These are phyloP conservation scores for Melanogaster broomeanus DNA, from an alignment of 768 basidiomycete species.

Conservation along the genomic window DNA sequence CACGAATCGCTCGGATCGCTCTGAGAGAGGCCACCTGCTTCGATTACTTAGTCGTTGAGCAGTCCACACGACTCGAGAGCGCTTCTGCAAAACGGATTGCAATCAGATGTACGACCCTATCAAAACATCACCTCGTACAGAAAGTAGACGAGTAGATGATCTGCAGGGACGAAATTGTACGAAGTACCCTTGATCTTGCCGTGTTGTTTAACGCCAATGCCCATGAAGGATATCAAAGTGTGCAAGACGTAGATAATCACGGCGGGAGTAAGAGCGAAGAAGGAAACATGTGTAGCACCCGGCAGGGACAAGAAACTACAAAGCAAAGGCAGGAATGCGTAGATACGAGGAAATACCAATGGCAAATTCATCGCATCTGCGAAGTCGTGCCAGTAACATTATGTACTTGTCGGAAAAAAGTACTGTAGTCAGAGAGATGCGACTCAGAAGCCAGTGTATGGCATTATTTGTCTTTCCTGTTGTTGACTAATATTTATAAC, in stretches of 20 bases:
- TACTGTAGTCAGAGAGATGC: too few species aligned
- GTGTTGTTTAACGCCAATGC: conserved; percentile 70
- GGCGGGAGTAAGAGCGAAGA: conserved; percentile 33
- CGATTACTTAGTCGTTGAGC: too few species aligned
- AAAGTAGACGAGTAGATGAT: conserved; percentile 53
- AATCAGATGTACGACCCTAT: conserved; percentile 24
- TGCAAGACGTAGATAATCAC: conserved; percentile 67
- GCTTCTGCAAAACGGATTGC: neutral
- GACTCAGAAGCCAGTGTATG: too few species aligned
- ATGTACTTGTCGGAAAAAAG: too few species aligned
- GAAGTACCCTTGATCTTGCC: conserved; percentile 47
- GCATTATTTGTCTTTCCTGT: too few species aligned
- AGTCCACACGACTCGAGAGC: too few species aligned
- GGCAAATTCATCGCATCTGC: too few species aligned
- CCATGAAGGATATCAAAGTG: conserved; percentile 34
- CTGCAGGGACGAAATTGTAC: conserved; percentile 44
- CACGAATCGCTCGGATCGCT: too few species aligned
- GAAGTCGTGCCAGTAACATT: too few species aligned
- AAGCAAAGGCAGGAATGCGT: neutral
- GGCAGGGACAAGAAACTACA: neutral
- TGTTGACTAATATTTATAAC: conserved; percentile 23
- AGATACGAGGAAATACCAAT: too few species aligned
- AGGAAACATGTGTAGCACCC: neutral
- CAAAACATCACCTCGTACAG: conserved; percentile 45
- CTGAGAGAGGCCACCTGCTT: too few species aligned